phyloP scores from a whole-genome alignment of 2,329 filamentous ascomycete species.

The Claviceps pazoutovae region DNA sequence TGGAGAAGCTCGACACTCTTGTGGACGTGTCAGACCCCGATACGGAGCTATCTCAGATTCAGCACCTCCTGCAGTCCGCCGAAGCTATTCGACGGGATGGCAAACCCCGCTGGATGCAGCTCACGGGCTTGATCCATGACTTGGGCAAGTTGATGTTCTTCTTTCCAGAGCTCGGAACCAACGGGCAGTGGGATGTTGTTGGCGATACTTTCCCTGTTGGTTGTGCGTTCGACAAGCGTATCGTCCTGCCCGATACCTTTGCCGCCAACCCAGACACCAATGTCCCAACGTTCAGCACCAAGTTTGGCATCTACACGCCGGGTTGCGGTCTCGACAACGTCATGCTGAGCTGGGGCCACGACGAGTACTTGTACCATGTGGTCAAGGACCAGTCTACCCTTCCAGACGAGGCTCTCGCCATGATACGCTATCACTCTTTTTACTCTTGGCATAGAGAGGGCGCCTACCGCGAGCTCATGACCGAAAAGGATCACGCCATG shows the following conservation, averaged over 20 bases:
- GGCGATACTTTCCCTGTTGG: conserved; percentile 75
- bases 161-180: conserved; percentile 48
- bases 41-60: conserved; percentile 74
- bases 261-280: conserved; percentile 57
- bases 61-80: conserved; percentile 77
- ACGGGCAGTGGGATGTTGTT: conserved; percentile 87
- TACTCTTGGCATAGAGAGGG: conserved; percentile 82
- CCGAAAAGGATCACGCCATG: conserved; percentile 67
- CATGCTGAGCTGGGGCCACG: conserved; percentile 83
- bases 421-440: conserved; percentile 89
- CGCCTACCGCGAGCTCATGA: conserved; percentile 73
- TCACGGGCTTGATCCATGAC: conserved; percentile 66
- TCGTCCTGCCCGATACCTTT: conserved; percentile 74
- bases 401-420: conserved; percentile 70
- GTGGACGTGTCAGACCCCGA: conserved; percentile 88
- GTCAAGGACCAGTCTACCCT: conserved; percentile 70
- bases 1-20: conserved; percentile 82
- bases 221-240: conserved; percentile 58
- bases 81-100: conserved; percentile 80
- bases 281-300: conserved; percentile 59
- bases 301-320: conserved; percentile 65
- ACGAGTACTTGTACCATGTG: conserved; percentile 79
- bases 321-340: conserved; percentile 76
- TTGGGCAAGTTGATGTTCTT: conserved; percentile 70
- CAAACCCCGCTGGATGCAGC: conserved; percentile 71